Base-by-base conservation (phyloP, 352 stramenopile species). In the Pythium aquatile region DNA sequence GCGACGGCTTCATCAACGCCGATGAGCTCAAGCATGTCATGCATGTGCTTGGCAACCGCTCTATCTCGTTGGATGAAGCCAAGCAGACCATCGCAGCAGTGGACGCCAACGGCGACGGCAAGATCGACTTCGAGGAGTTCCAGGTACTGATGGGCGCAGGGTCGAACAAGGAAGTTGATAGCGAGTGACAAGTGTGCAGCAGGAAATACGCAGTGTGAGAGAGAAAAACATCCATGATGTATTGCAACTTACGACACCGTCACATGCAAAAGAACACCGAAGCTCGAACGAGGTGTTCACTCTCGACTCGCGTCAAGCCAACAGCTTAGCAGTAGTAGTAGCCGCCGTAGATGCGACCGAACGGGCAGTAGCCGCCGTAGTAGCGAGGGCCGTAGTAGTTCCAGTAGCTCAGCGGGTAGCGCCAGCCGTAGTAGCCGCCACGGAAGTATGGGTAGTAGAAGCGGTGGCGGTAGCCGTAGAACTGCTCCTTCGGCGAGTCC, bases 101-200 rank as follows among this genome's bases (percentile, higher is more conserved):
- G 0, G 91, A 97, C 63, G 81, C 72, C 33, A 95, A 97, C 64
- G 72, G 80, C 55, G 89, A 96, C 52, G 85, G 87, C 33, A 81
- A 85, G 28, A 96, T 97, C 56, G 92, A 94, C 61, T 96, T 90
- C 63, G 49, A 84, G 0, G 91, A 97, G 63, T 97, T 97, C 47
- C 80, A 81, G 29, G 58, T 66, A 7, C 69, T 88, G 51, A 90
- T 90, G 79, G 77, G 61, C 9, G 55, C 47, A 14, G 66, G 65
- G 1, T 39, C 61, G 1, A 74, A 37, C 44, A 73, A 65, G 32
- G 53, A 49, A 7, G 17, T 6, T 17, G 48, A 29, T 5, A 58
- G n/a, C 5, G 6, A 24, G 28, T 40, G 49, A 39, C 14, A 4
- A 52, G 13, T 44, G 37, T 17, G 16, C 37, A 44, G 8, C 5